A percentile compares a stretch with the other conserved stretches of the same genome.
These are phyloP conservation scores for Raphidocelis subcapitata DNA, from an alignment of 139 green algal genomes.

Conservation along the genomic window DNA sequence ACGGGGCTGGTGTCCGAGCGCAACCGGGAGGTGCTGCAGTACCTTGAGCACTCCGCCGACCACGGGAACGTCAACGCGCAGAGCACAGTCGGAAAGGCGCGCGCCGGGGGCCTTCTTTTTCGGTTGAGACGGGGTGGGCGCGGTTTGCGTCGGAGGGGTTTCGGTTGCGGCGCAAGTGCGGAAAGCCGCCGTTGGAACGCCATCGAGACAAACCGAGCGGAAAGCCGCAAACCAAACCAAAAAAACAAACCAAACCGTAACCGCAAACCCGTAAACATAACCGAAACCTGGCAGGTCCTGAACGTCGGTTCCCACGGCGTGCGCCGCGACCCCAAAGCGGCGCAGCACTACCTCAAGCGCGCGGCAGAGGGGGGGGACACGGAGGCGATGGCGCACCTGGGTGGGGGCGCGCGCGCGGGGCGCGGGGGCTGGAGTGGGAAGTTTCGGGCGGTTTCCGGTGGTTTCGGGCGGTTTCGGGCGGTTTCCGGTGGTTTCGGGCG, in stretches of 20 bases:
- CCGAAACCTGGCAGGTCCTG: slow-evolving; percentile 51
- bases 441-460: background rate
- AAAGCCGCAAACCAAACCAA: too few relatives aligned
- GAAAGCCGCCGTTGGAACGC: too few relatives aligned
- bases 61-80: slow-evolving; percentile 67
- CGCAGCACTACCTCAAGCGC: slow-evolving; percentile 64
- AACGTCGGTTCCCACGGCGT: slow-evolving; percentile 71
- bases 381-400: slow-evolving; percentile 84
- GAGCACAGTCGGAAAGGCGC: background rate
- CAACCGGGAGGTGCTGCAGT: slow-evolving; percentile 71
- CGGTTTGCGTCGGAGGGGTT: too few relatives aligned
- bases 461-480: background rate
- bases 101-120: too few relatives aligned
- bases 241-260: too few relatives aligned
- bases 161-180: too few relatives aligned
- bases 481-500: too few relatives aligned
- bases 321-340: slow-evolving; percentile 49
- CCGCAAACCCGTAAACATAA: too few relatives aligned
- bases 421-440: background rate
- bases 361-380: slow-evolving; percentile 71
- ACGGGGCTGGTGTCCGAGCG: slow-evolving; percentile 19
- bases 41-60: slow-evolving; percentile 84
- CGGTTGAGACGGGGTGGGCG: too few relatives aligned
- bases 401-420: background rate
- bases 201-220: too few relatives aligned